phyloP scores from a whole-genome alignment of 2,329 filamentous ascomycete genomes.

The Leptographium lundbergii region DNA sequence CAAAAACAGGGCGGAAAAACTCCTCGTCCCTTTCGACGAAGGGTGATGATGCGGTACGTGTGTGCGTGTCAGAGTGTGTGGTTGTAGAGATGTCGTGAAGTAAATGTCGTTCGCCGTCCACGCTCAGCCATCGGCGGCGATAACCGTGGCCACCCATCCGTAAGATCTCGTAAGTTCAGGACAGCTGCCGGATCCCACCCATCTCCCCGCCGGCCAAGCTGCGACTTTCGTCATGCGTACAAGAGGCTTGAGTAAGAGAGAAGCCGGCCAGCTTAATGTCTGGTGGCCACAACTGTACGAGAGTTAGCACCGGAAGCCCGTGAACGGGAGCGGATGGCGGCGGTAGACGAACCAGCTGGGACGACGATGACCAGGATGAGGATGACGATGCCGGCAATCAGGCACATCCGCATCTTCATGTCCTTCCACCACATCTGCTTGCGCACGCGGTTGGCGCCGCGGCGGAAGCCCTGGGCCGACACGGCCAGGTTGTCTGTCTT shows the following conservation, averaged over 20 bases:
- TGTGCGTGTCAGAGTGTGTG: too few species aligned
- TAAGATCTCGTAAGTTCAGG: background rate
- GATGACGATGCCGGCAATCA: slow-evolving; percentile 82
- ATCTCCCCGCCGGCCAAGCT: background rate
- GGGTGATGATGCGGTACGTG: background rate
- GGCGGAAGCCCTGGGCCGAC: slow-evolving; percentile 89
- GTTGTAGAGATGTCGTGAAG: background rate
- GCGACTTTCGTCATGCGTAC: background rate
- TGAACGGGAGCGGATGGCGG: background rate
- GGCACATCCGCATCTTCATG: slow-evolving; percentile 99
- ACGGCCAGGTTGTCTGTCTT: slow-evolving; percentile 91
- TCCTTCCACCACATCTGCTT: slow-evolving; percentile 99
- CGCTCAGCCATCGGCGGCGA: background rate
- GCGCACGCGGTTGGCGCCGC: slow-evolving; percentile 89
- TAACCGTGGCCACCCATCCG: background rate
- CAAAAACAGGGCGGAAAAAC: background rate
- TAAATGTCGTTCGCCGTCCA: background rate
- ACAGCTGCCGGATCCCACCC: background rate
- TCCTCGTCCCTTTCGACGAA: slow-evolving; percentile 2
- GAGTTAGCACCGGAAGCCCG: background rate
- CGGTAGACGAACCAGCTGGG: slow-evolving; percentile 57
- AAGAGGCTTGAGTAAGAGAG: background rate
- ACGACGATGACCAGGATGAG: slow-evolving; percentile 90
- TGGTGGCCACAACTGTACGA: slow-evolving; percentile 2
- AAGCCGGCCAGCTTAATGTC: background rate